A percentile compares a stretch with the other conserved stretches of the same genome.
These are phyloP conservation scores for Begonia masoniana DNA, from an alignment of 306 rosid genomes.

Conservation along the genomic window DNA sequence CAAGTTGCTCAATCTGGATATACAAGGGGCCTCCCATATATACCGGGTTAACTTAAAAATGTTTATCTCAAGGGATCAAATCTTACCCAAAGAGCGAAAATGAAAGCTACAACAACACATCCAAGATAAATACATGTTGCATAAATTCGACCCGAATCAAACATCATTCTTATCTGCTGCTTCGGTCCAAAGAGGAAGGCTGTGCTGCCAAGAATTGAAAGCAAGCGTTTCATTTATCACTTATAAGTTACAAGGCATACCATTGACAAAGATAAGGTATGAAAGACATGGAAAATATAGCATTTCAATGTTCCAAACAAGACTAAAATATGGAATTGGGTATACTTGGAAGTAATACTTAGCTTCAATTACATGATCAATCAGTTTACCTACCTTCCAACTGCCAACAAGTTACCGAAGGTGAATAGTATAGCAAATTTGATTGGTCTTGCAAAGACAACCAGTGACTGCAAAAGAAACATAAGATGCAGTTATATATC, in stretches of 20 bases:
- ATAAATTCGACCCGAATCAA: conserved; percentile 61
- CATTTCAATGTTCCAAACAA: no score
- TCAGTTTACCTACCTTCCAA: conserved; percentile 69
- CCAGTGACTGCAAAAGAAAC: conserved; percentile 63
- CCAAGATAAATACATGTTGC: conserved; percentile 84
- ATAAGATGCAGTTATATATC: conserved; percentile 1
- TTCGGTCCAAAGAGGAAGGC: conserved; percentile 78
- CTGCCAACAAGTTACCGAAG: conserved; percentile 78
- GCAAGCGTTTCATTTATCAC: no score
- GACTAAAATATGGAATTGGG: no score
- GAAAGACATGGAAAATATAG: neutral
- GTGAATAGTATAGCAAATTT: conserved; percentile 80
- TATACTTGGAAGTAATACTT: no score
- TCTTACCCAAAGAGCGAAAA: conserved; percentile 86
- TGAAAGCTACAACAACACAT: conserved; percentile 69
- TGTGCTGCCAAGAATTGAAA: conserved; percentile 63
- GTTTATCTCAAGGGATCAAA: neutral
- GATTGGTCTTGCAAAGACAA: conserved; percentile 71
- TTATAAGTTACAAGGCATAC: no score
- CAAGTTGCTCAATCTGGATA: no score
- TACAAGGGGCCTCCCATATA: no score
- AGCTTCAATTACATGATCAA: no score
- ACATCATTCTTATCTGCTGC: conserved; percentile 73
- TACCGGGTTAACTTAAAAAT: no score
- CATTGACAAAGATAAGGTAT: conserved; percentile 1